A percentile compares a stretch with the other conserved stretches of the same genome.
These are phyloP conservation scores for Ustilaginoidea virens DNA, from an alignment of 2,329 filamentous ascomycete genomes.

Conservation along the genomic window DNA sequence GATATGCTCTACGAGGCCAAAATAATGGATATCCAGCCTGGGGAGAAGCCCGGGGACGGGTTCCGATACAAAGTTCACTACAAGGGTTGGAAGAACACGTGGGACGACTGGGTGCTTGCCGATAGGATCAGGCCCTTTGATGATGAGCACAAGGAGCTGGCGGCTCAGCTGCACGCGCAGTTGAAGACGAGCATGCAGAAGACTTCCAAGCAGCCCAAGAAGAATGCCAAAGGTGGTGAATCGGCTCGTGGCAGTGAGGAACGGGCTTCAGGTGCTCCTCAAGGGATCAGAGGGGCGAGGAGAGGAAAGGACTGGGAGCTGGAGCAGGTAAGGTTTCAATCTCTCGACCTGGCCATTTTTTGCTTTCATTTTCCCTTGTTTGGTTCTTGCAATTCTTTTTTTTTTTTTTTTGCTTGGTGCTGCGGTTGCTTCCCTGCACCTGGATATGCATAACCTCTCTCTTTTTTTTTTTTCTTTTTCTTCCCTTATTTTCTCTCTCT, in stretches of 20 bases:
- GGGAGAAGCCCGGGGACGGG: constrained; percentile 52
- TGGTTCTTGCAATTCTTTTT: not conserved
- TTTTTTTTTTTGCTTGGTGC: not conserved
- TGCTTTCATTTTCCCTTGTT: constrained; percentile 5
- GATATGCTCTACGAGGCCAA: constrained; percentile 97
- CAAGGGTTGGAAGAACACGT: constrained; percentile 99
- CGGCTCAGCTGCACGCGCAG: constrained; percentile 55
- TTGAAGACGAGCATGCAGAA: constrained; percentile 43
- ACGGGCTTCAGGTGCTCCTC: constrained; percentile 44
- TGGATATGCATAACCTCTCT: not conserved
- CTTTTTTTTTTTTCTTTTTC: too few species aligned
- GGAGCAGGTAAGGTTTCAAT: constrained; percentile 48
- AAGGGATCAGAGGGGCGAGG: constrained; percentile 53
- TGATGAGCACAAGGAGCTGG: constrained; percentile 87
- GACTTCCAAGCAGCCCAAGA: constrained; percentile 38
- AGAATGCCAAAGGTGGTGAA: constrained; percentile 24
- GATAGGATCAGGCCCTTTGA: constrained; percentile 90
- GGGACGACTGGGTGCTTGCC: constrained; percentile 96
- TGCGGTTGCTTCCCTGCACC: not conserved
- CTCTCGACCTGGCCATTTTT: constrained; percentile 1
- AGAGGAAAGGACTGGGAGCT: constrained; percentile 68
- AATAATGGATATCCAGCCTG: constrained; percentile 61
- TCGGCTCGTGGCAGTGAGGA: constrained; percentile 62
- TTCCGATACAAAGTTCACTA: constrained; percentile 92
- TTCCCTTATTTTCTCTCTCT: too few species aligned